Conservation (phyloP, 805 yeast genomes). For the Danielia reshetovae region DNA sequence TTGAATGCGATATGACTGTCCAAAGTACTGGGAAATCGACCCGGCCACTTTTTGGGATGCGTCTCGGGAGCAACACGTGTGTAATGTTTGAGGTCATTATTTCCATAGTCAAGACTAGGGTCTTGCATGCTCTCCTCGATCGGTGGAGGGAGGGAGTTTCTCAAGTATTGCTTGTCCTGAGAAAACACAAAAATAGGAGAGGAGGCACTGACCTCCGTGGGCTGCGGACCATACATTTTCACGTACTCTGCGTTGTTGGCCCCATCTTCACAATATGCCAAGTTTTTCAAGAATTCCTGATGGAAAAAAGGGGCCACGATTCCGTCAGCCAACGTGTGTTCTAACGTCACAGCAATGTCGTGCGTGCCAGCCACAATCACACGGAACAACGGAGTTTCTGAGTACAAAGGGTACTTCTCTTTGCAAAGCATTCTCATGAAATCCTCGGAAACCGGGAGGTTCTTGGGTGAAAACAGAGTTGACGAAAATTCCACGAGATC, state of each 20-base stretch:
- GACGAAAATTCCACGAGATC: conserved; percentile 21
- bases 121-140: conserved; percentile 28
- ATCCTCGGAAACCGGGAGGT: conserved; percentile 23
- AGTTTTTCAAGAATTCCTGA: conserved; percentile 27
- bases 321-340: conserved; percentile 40
- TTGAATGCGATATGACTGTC: conserved; percentile 21
- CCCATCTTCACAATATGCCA: conserved; percentile 16
- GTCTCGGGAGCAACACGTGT: conserved; percentile 19
- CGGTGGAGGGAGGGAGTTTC: conserved; percentile 33
- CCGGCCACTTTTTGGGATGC: conserved; percentile 27
- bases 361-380: conserved; percentile 21
- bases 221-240: conserved; percentile 10
- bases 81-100: conserved; percentile 23
- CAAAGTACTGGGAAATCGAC: conserved; percentile 20
- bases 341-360: conserved; percentile 25
- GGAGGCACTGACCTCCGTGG: conserved; percentile 2
- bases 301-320: conserved; percentile 32
- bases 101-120: conserved; percentile 22
- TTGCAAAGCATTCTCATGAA: conserved; percentile 21
- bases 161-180: conserved; percentile 17
- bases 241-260: conserved; percentile 6
- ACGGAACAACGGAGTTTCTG: conserved; percentile 27
- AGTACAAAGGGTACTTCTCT: conserved; percentile 11
- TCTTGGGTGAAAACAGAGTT: conserved; percentile 10
- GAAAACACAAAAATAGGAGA: conserved; percentile 20